A percentile compares a stretch with the other conserved stretches of the same genome.
Conservation (phyloP, 2,329 filamentous ascomycete species). For the Colletotrichum sp. region DNA sequence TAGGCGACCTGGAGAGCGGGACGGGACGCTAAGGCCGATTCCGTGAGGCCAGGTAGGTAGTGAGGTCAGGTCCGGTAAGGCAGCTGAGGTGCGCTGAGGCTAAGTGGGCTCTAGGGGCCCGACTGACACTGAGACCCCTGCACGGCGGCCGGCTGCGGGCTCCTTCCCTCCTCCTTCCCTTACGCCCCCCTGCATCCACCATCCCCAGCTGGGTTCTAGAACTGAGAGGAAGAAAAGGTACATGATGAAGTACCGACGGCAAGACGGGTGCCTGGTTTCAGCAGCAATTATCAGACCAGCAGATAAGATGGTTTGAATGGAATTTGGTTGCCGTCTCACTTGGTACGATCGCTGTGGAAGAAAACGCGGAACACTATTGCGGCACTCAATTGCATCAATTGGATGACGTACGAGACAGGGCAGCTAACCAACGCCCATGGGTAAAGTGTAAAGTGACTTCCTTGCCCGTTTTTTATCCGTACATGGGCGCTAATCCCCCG, state of each 20-base stretch:
- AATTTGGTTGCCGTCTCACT: not conserved
- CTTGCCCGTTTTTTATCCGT: not conserved
- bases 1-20: not conserved
- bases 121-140: not conserved
- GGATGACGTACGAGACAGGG: slow-evolving; percentile 16
- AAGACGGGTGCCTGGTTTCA: not conserved
- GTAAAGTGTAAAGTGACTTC: not conserved
- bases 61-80: not conserved
- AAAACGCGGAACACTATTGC: not conserved
- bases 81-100: not conserved
- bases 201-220: slow-evolving; percentile 16
- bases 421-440: not conserved
- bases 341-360: not conserved
- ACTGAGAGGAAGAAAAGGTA: slow-evolving; percentile 22
- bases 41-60: not conserved
- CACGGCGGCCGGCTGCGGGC: not conserved
- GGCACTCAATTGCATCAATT: not conserved
- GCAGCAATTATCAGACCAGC: not conserved
- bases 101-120: slow-evolving; percentile 13
- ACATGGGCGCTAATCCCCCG: slow-evolving; percentile 1
- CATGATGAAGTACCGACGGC: slow-evolving; percentile 1
- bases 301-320: not conserved
- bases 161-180: not conserved
- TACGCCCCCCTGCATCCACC: not conserved
- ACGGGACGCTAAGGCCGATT: not conserved